Evolutionary conservation across 2,329 filamentous ascomycete species (phyloP).

Genomic region (Paraphoma chrysanthemicola): DNA sequence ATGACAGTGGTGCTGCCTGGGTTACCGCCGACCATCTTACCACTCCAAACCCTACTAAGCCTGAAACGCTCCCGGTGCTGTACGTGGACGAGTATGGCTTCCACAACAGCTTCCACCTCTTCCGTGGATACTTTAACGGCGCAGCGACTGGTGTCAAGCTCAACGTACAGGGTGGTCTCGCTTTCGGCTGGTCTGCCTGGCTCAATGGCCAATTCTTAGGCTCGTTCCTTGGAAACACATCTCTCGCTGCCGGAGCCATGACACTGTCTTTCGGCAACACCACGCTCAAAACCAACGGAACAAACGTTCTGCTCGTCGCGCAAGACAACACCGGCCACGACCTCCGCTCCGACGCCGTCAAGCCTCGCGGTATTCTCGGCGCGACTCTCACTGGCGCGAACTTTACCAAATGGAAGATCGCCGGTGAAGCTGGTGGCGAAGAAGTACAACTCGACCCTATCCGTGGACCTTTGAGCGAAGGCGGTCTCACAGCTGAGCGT

Average conservation of each 20-base stretch:
- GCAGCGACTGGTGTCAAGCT: constrained; percentile 55
- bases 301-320: constrained; percentile 62
- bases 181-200: constrained; percentile 65
- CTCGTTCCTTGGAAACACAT: constrained; percentile 61
- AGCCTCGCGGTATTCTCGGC: constrained; percentile 61
- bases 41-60: constrained; percentile 48
- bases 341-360: constrained; percentile 56
- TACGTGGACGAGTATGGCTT: constrained; percentile 53
- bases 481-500: constrained; percentile 65
- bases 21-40: constrained; percentile 44
- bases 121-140: constrained; percentile 51
- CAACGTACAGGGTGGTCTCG: constrained; percentile 61
- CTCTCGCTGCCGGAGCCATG: constrained; percentile 41
- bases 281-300: constrained; percentile 48
- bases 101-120: constrained; percentile 51
- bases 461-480: constrained; percentile 64
- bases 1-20: constrained; percentile 55
- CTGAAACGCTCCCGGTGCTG: constrained; percentile 48
- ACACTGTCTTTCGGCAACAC: constrained; percentile 61
- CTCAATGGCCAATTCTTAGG: constrained; percentile 65
- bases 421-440: constrained; percentile 63
- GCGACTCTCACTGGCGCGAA: constrained; percentile 56
- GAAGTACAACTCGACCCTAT: constrained; percentile 59
- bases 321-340: constrained; percentile 69
- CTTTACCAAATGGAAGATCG: constrained; percentile 65